These are phyloP conservation scores for Carex sylvatica DNA, from an alignment of 202 grass and related monocot genomes.

Conservation along the genomic window DNA sequence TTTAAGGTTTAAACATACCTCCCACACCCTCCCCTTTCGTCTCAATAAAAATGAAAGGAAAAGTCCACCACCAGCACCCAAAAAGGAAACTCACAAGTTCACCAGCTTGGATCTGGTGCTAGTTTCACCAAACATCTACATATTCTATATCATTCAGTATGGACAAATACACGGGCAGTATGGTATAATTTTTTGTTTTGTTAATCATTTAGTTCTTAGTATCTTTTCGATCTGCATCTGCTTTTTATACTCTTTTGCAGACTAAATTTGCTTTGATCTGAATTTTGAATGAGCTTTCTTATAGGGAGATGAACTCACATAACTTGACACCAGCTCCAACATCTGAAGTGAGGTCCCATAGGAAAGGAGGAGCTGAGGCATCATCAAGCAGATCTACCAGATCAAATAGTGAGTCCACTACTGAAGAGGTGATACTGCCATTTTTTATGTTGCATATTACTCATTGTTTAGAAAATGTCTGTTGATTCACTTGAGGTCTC, in stretches of 20 bases:
- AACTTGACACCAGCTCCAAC: background rate
- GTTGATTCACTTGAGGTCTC: background rate
- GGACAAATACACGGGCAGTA: background rate
- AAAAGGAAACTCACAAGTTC: background rate
- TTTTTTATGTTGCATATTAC: background rate
- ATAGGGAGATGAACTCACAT: conserved; percentile 23
- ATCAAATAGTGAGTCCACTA: background rate
- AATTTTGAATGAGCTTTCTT: conserved; percentile 8
- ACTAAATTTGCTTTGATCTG: background rate
- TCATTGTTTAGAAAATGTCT: background rate
- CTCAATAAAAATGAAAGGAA: background rate
- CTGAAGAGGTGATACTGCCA: background rate
- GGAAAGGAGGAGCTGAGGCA: background rate
- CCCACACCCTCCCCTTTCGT: background rate
- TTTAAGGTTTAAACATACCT: background rate
- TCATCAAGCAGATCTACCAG: background rate
- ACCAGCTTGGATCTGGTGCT: background rate
- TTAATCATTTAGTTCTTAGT: background rate
- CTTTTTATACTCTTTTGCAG: background rate
- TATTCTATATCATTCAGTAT: background rate
- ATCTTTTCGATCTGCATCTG: background rate
- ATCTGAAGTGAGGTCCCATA: background rate
- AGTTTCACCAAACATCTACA: too few species aligned
- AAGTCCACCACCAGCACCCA: background rate
- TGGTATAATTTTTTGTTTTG: background rate